Percentiles rank a stretch among this genome's conserved stretches.
Evolutionary conservation across 345 rosid species (phyloP).

Genomic region (Raphanus sativus): DNA sequence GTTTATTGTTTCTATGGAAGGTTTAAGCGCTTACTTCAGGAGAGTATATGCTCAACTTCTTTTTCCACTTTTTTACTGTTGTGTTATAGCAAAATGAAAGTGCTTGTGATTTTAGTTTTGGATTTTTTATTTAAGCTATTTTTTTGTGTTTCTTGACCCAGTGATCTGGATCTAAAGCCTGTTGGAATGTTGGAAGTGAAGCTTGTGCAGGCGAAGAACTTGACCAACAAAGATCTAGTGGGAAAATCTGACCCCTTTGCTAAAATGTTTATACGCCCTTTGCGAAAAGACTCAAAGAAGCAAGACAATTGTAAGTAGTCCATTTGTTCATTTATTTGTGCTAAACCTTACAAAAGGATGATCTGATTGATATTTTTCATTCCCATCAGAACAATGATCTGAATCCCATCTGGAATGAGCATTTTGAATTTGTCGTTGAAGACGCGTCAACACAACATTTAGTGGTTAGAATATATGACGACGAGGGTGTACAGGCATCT

Average conservation of each 20-base stretch:
- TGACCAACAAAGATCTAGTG: slow-evolving; percentile 90
- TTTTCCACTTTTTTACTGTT: not conserved
- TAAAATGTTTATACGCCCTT: slow-evolving; percentile 71
- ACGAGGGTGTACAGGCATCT: slow-evolving; percentile 90
- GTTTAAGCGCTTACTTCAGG: not conserved
- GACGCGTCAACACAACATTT: slow-evolving; percentile 89
- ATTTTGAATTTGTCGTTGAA: slow-evolving; percentile 83
- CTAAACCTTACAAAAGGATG: slow-evolving; percentile 13
- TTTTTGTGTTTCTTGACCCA: slow-evolving; percentile 41
- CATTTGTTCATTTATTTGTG: not conserved
- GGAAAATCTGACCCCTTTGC: slow-evolving; percentile 99
- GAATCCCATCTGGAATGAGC: slow-evolving; percentile 99
- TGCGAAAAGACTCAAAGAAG: slow-evolving; percentile 77
- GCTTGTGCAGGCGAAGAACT: slow-evolving; percentile 91
- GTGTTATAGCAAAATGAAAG: slow-evolving; percentile 1
- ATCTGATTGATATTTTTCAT: slow-evolving; percentile 3
- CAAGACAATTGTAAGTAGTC: slow-evolving; percentile 70
- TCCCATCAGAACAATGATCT: slow-evolving; percentile 78
- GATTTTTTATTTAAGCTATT: not conserved
- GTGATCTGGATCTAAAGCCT: slow-evolving; percentile 92
- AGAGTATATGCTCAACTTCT: not conserved
- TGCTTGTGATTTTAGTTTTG: slow-evolving; percentile 11
- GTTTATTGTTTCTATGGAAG: not conserved
- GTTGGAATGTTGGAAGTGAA: slow-evolving; percentile 91
- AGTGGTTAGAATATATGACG: slow-evolving; percentile 81